phyloP scores from a whole-genome alignment of 352 stramenopile species.

The Globisporangium cederbergense region DNA sequence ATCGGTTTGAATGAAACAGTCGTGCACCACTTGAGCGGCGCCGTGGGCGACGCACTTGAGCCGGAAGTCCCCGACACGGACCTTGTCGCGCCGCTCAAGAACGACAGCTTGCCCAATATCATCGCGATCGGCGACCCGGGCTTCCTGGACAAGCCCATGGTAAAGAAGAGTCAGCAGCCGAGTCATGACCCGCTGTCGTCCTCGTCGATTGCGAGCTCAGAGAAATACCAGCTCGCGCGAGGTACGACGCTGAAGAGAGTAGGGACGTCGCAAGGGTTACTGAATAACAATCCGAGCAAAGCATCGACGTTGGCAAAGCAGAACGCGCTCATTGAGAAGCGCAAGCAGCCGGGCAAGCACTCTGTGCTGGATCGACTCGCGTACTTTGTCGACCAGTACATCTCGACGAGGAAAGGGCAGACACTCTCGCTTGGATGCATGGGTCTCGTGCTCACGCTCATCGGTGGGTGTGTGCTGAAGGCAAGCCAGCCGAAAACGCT shows the following conservation, averaged over 20 bases:
- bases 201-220: neutral
- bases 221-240: neutral
- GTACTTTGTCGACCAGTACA: slow-evolving; percentile 64
- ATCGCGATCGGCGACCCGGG: slow-evolving; percentile 11
- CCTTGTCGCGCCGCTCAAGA: slow-evolving; percentile 15
- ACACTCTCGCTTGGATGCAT: slow-evolving; percentile 39
- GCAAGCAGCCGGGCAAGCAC: slow-evolving; percentile 24
- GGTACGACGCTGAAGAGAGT: slow-evolving; percentile 3
- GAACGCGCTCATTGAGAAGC: slow-evolving; percentile 19
- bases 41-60: neutral
- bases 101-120: slow-evolving; percentile 12
- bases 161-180: slow-evolving; percentile 12
- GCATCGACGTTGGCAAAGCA: slow-evolving; percentile 11
- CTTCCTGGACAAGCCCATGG: slow-evolving; percentile 9
- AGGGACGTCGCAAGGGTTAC: neutral
- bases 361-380: slow-evolving; percentile 31
- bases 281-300: slow-evolving; percentile 9
- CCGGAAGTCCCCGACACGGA: slow-evolving; percentile 2
- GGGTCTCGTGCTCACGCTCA: slow-evolving; percentile 39
- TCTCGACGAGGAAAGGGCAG: slow-evolving; percentile 57
- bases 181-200: neutral
- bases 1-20: slow-evolving; percentile 6
- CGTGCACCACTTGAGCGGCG: slow-evolving; percentile 8
- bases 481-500: slow-evolving; percentile 21
- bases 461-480: slow-evolving; percentile 43